A percentile compares a stretch with the other conserved stretches of the same genome.
phyloP scores from a whole-genome alignment of 352 stramenopile species.

The Globisporangium splendens region DNA sequence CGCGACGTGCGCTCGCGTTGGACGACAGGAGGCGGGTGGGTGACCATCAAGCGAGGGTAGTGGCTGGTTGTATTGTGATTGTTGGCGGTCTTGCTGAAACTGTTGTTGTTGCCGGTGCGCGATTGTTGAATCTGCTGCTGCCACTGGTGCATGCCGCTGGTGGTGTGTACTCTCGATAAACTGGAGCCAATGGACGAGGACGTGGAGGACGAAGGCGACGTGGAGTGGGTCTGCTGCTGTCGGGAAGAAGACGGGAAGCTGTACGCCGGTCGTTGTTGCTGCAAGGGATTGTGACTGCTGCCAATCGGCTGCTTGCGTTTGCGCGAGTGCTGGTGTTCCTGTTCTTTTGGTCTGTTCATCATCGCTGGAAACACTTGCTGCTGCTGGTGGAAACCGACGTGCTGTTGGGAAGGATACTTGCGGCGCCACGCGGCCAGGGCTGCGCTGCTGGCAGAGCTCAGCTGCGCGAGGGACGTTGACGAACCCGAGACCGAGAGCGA shows the following conservation, averaged over 20 bases:
- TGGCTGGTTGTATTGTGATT: not conserved
- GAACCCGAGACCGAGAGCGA: not conserved
- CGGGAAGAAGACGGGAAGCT: too few species aligned
- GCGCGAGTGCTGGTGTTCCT: slow-evolving; percentile 1
- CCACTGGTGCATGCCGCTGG: not conserved
- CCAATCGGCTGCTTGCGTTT: slow-evolving; percentile 7
- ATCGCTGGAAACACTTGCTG: not conserved
- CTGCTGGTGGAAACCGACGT: too few species aligned
- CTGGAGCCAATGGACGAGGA: too few species aligned
- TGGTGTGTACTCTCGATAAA: not conserved
- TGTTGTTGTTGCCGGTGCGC: not conserved
- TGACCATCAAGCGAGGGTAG: too few species aligned
- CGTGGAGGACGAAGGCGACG: too few species aligned
- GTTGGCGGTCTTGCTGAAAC: not conserved
- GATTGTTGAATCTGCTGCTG: too few species aligned
- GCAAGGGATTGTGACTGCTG: not conserved
- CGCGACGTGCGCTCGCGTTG: slow-evolving; percentile 40
- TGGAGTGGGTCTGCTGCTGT: too few species aligned
- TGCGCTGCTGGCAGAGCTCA: too few species aligned
- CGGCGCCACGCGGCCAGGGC: too few species aligned
- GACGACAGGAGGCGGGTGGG: not conserved
- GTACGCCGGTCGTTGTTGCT: not conserved
- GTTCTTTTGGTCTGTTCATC: not conserved
- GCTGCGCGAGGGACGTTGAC: not conserved
- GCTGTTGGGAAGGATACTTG: not conserved